Percentiles rank a stretch among this genome's conserved stretches.
These are phyloP conservation scores for Triticum urartu DNA, from an alignment of 176 grass and related monocot species.

Conservation along the genomic window DNA sequence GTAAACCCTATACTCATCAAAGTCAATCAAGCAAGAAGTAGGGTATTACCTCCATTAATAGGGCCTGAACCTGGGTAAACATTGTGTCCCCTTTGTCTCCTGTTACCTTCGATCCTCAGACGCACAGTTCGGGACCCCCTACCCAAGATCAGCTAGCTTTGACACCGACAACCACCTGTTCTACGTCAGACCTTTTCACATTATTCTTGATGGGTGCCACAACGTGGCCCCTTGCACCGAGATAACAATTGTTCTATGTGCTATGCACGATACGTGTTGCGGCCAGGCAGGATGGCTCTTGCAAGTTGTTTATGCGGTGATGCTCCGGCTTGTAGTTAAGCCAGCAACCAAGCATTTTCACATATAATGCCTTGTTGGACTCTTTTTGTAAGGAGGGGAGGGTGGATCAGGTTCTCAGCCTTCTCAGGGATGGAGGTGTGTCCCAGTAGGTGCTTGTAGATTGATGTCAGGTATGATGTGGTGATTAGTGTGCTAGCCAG, in stretches of 20 bases:
- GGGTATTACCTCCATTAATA: too few species aligned
- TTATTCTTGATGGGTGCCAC: slow-evolving; percentile 49
- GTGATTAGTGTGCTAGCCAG: slow-evolving; percentile 53
- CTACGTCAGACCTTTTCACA: slow-evolving; percentile 46
- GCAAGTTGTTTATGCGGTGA: slow-evolving; percentile 26
- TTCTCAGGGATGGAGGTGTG: slow-evolving; percentile 52
- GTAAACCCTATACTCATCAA: too few species aligned
- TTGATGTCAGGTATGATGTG: slow-evolving; percentile 57
- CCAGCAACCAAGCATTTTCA: slow-evolving; percentile 54
- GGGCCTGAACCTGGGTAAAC: too few species aligned
- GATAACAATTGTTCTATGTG: slow-evolving; percentile 44
- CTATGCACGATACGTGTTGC: slow-evolving; percentile 39
- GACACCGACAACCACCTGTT: not conserved
- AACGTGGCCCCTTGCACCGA: slow-evolving; percentile 39
- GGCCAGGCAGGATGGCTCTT: slow-evolving; percentile 38
- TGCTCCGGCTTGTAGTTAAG: slow-evolving; percentile 37
- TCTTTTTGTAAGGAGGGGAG: slow-evolving; percentile 61
- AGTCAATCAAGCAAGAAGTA: too few species aligned
- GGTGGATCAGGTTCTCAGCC: slow-evolving; percentile 32
- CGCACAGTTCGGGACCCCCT: too few species aligned
- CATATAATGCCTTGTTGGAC: slow-evolving; percentile 61
- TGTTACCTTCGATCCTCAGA: too few species aligned
- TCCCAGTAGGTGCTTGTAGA: slow-evolving; percentile 37
- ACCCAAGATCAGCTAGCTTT: too few species aligned
- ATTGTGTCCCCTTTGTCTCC: too few species aligned